Evolutionary conservation across 1,139 yeast genomes (phyloP), one percentile per base, ranked within the genome.

Genomic region (Pichia terricola): DNA sequence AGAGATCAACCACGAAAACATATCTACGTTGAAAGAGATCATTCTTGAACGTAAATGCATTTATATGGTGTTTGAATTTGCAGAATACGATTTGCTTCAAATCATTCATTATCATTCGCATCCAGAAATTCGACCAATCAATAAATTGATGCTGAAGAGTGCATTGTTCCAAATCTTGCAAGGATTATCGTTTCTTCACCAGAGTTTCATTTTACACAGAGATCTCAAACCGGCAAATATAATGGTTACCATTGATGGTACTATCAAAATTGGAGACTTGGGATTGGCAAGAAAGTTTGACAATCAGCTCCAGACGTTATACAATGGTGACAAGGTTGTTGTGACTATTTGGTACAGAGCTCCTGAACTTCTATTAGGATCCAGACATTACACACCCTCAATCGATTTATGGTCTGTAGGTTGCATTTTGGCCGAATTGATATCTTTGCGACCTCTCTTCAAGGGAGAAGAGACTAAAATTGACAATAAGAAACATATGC

Each of bases 301-400:
- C 52, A 86, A 87, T 55, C 95, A 95, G 10, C 63, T 91, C 36
- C 97, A 91, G 59, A 81, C 95, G 38, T 69, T 94, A 28, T 91
- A 85, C 58, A 77, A 94, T 9, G 97, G 97, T 32, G 98, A 91
- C 63, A 91, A 91, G 64, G 96, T 94, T 25, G 98, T 91, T 44
- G 98, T 91, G 8, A 91, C 98, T 0, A 91, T 91, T 48, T 91
- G 98, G 98, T 91, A 91, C 62, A 72, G 98, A 52, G 96, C 98
- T 0, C 97, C 98, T 0, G 98, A 91, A 60, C 68, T 91, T 39
- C 67, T 91, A 36, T 65, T 91, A 35, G 98, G 98, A 0, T 88
- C 95, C 1, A 69, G 96, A 40, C 96, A 91, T 64, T 91, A 91
- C 60, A 84, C 96, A 0, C 95, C 97, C 0, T 91, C 97, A 0